Evolutionary conservation across 2,329 filamentous ascomycete genomes (phyloP), one percentile per base, ranked within the genome.

Genomic region (Orbilia blumenaviensis): DNA sequence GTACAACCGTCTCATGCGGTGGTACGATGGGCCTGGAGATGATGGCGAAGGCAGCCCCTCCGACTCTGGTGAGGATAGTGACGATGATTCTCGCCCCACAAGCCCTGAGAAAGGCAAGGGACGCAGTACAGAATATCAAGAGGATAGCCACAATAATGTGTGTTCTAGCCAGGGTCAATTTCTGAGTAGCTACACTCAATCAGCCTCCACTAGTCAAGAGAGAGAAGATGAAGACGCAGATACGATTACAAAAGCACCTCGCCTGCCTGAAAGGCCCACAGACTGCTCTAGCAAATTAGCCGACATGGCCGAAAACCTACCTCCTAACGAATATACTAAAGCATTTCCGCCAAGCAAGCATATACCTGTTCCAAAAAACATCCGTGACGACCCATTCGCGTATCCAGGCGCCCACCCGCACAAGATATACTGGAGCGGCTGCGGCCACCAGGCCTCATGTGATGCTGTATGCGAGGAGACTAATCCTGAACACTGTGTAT

Each of bases 381-480:
- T 76, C 21, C 18, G 9, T 8, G 72, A 76, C 29, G 12, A 60
- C 5, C 64, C 64, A 2, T 52, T 36, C 18, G 16, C 52, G 7
- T 56, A 56, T 38, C 64, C 48, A 5, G 58, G 38, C 7, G 46
- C 64, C 16, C 72, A 69, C 25, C 36, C 62, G 9, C 72, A 76
- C 16, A 23, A n/a, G 18, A 76, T 76, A 58, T 16, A 16, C 5
- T 69, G 38, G 32, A 60, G 21, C 6, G 46, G 10, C 44, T 76
- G 72, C 21, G 12, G 23, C 2, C 72, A 76, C 18, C 12, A 23
- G 5, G 50, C 64, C 5, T 12, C 36, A 0, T 29, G 23, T 12
- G 52, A 58, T 10, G 56, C 61, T 18, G 71, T 68, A 46, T 76
- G 72, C 41, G 72, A 69, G 34, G 72, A 76, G 23, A 60, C 48